Conservation (phyloP, 2,329 filamentous ascomycete genomes). For the Chrysoporthe cubensis region DNA sequence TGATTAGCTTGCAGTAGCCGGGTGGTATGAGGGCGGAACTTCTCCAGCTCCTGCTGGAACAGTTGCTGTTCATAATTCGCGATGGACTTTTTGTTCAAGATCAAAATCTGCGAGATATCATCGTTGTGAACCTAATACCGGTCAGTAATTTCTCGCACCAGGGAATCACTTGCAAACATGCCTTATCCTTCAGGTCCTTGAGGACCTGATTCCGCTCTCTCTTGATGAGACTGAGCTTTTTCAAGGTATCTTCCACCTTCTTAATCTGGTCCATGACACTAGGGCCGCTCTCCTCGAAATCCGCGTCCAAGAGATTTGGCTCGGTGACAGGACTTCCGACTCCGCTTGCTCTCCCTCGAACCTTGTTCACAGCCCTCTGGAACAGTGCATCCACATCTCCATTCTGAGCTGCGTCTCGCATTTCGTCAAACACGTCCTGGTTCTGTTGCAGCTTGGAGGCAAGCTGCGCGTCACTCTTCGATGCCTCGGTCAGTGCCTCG, state of each 20-base stretch:
- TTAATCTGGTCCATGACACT: conserved; percentile 90
- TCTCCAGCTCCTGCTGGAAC: conserved; percentile 96
- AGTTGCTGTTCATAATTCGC: conserved; percentile 88
- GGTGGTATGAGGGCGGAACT: conserved; percentile 91
- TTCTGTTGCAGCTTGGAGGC: conserved; percentile 84
- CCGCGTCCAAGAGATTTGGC: conserved; percentile 84
- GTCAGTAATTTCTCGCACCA: conserved; percentile 31
- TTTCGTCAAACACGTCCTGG: conserved; percentile 89
- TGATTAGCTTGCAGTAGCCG: conserved; percentile 91
- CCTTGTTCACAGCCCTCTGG: conserved; percentile 81
- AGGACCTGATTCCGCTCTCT: conserved; percentile 87
- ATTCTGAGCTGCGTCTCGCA: conserved; percentile 84
- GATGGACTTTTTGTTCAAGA: conserved; percentile 96
- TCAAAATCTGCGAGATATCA: conserved; percentile 96
- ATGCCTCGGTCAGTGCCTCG: conserved; percentile 87
- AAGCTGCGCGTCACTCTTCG: conserved; percentile 82
- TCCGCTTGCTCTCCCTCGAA: conserved; percentile 67
- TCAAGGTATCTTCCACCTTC: conserved; percentile 85
- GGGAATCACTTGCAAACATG: conserved; percentile 45
- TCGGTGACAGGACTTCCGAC: conserved; percentile 61
- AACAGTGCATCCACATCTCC: conserved; percentile 89
- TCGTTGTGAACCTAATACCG: conserved; percentile 79
- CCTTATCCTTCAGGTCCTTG: conserved; percentile 98
- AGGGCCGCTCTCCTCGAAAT: conserved; percentile 78
- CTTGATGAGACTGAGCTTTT: conserved; percentile 91